Evolutionary conservation across 2,329 filamentous ascomycete species (phyloP), one percentile per base, ranked within the genome.

Genomic region (Paracorniculantispora psalliotae): DNA sequence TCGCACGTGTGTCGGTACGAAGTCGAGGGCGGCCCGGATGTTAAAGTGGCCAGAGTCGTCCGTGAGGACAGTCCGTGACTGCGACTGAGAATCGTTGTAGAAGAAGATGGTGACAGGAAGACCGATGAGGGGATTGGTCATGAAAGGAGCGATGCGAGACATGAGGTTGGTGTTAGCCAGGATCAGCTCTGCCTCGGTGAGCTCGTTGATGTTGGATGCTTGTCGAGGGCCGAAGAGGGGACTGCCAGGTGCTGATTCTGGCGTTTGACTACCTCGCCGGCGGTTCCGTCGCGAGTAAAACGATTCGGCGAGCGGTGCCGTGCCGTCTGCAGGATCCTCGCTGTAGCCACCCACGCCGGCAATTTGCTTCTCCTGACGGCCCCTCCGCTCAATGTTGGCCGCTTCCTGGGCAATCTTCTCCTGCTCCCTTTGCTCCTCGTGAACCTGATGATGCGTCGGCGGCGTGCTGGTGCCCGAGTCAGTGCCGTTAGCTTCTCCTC

Each of bases 51-150:
- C 94, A 0, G 90, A 86, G 33, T 94, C 89, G 67, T 97, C 89
- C 0, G 96, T 99, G 62, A 84, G 82, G 3, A 96, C 85, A 0
- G 90, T 96, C 55, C 89, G 84, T 28, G 93, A 96, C 66, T 92
- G 87, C 1, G 93, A 96, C 53, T 86, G 81, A 2, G 81, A 75
- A 15, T 96, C 86, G 67, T 97, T 94, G 75, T 96, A 99, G 73
- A 99, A 97, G 77, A 97, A 97, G 1, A 96, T 79, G 0, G 92
- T 97, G 56, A 99, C 88, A 0, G 92, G 88, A 21, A 86, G 82
- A 53, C 88, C 84, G 1, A 88, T 84, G 59, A 92, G 77, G 0
- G 94, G 91, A 43, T 87, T 92, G 1, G 91, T 91, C 75, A 99
- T 83, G 70, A 99, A 99, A 0, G 94, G 94, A 15, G 86, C 87